Evolutionary conservation across 352 stramenopile species (phyloP), one percentile per base, ranked within the genome.

Genomic region (Salisapilia sapeloensis): DNA sequence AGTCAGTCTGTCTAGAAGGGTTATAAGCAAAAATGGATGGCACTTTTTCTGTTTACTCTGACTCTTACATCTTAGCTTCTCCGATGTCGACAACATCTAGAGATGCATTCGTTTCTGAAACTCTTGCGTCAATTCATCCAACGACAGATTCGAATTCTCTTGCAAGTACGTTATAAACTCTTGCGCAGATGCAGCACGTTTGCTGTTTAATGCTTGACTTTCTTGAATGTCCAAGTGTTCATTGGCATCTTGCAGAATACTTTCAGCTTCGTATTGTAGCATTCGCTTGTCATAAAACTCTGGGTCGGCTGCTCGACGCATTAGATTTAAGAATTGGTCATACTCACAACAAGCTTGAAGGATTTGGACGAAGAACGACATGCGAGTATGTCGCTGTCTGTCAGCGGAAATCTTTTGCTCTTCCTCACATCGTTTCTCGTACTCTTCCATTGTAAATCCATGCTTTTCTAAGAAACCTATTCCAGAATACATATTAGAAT

Each of bases 211-310:
- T n/a, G n/a, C n/a, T 32, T 53, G 37, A 30, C 40, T 24, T 19
- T 36, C 29, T 24, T 56, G 37, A 6, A 40, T 40, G 13, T 53
- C 44, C 0, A 42, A 50, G 11, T 24, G 20, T 24, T 70, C 60
- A 0, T 24, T 48, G 2, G 64, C 61, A 33, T 75, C 50, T 40
- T 69, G 63, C 16, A 84, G 44, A 29, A 79, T 53, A 20, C 35
- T 55, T 40, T 84, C 64, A 8, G 64, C 67, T 22, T 79, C 50
- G 40, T 64, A 60, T 46, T 71, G 56, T 33, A 84, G 57, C 38
- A 75, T 63, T 40, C 80, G 76, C 58, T 85, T 85, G 40, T 77
- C 61, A 42, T 80, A 77, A 43, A 80, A 85, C 39, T 85, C 65
- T 2, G 70, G 63, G 30, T 85, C 70, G 13, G 61, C 70, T 16